Percentiles rank a stretch among this genome's conserved stretches.
phyloP scores from a whole-genome alignment of 2,329 filamentous ascomycete species.

The Capronia americana region DNA sequence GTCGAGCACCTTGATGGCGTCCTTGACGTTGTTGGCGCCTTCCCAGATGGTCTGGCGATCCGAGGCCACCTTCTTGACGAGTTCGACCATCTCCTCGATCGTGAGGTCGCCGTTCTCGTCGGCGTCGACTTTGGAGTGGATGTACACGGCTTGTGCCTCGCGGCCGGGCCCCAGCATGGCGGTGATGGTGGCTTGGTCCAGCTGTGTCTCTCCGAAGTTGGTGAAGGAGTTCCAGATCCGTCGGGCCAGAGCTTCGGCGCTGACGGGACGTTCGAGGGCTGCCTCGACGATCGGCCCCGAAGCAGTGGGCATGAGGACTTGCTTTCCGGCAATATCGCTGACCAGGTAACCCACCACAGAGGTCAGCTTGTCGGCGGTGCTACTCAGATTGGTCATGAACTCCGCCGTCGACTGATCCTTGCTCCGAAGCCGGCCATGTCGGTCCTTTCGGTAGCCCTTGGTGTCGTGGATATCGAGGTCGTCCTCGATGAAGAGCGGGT shows the following conservation, averaged over 20 bases:
- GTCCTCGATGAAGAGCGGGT: slow-evolving; percentile 24
- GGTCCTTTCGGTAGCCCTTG: slow-evolving; percentile 28
- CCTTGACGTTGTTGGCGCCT: slow-evolving; percentile 44
- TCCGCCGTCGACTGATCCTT: slow-evolving; percentile 24
- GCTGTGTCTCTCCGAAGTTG: slow-evolving; percentile 35
- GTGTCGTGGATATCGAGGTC: slow-evolving; percentile 32
- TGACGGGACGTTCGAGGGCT: slow-evolving; percentile 41
- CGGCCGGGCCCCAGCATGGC: slow-evolving; percentile 41
- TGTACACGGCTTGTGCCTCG: slow-evolving; percentile 41
- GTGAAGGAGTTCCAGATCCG: slow-evolving; percentile 46
- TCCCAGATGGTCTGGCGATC: slow-evolving; percentile 44
- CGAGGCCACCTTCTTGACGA: slow-evolving; percentile 41
- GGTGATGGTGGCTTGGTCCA: slow-evolving; percentile 41
- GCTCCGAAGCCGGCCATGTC: slow-evolving; percentile 14
- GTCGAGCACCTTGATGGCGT: slow-evolving; percentile 47
- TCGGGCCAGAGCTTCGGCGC: slow-evolving; percentile 44
- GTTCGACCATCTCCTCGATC: slow-evolving; percentile 46
- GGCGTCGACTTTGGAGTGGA: slow-evolving; percentile 43
- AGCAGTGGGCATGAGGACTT: slow-evolving; percentile 34
- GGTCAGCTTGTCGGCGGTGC: slow-evolving; percentile 25
- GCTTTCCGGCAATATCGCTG: slow-evolving; percentile 29
- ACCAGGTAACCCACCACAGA: slow-evolving; percentile 27
- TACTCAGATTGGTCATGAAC: slow-evolving; percentile 30
- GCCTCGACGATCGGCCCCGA: slow-evolving; percentile 42
- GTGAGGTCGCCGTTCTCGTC: slow-evolving; percentile 47